phyloP scores from a whole-genome alignment of 1,284 basidiomycete species.

The Sphagnurus paluster region DNA sequence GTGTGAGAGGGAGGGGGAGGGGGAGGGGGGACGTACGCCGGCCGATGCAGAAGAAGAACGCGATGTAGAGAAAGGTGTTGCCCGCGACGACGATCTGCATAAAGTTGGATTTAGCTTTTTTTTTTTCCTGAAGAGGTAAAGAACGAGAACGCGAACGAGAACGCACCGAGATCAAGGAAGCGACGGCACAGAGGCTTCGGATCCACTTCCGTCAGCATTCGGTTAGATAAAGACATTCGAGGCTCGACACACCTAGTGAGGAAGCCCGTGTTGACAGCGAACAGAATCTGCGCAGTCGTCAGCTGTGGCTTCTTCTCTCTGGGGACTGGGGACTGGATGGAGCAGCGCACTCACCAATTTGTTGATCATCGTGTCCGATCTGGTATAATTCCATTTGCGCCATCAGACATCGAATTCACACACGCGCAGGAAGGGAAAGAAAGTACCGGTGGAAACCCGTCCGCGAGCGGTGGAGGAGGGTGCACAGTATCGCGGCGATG shows the following conservation, averaged over 20 bases:
- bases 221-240: conserved; percentile 2
- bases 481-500: conserved; percentile 52
- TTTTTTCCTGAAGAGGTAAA: not conserved
- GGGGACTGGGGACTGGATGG: not conserved
- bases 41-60: conserved; percentile 56
- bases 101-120: not conserved
- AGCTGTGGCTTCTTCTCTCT: not conserved
- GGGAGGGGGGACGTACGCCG: conserved; percentile 36
- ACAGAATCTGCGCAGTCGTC: conserved; percentile 40
- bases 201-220: conserved; percentile 7
- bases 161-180: conserved; percentile 48
- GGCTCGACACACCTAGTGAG: conserved; percentile 41
- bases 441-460: conserved; percentile 54
- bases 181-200: conserved; percentile 48
- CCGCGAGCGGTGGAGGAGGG: conserved; percentile 49
- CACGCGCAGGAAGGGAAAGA: conserved; percentile 1
- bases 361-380: conserved; percentile 50
- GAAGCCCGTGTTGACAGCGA: conserved; percentile 54
- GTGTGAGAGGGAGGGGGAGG: not conserved
- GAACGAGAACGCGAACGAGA: not conserved
- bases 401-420: too few relatives aligned
- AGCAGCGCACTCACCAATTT: conserved; percentile 36
- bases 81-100: conserved; percentile 39
- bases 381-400: conserved; percentile 16
- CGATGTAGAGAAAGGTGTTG: conserved; percentile 51